These are phyloP conservation scores for Panicum miliaceum DNA, from an alignment of 176 grass and related monocot genomes.

Conservation along the genomic window DNA sequence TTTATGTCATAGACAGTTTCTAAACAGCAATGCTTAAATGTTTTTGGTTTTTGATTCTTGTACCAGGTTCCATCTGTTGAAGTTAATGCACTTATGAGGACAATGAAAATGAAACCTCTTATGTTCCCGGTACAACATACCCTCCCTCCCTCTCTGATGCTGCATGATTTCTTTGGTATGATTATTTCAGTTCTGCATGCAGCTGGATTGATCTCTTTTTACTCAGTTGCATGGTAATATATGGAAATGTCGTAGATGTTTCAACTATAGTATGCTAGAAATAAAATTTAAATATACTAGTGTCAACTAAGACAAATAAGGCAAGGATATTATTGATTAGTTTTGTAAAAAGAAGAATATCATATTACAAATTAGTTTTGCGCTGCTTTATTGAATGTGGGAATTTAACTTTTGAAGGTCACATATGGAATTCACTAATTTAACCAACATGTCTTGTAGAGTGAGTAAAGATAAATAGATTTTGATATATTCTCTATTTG, in stretches of 20 bases:
- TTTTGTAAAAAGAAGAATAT: slow-evolving; percentile 5
- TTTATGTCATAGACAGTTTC: slow-evolving; percentile 31
- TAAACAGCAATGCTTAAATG: slow-evolving; percentile 28
- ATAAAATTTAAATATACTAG: slow-evolving; percentile 14
- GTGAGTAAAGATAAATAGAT: slow-evolving; percentile 5
- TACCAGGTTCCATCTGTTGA: slow-evolving; percentile 89
- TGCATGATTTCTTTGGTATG: slow-evolving; percentile 15
- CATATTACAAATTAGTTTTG: slow-evolving; percentile 22
- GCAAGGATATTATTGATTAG: background rate
- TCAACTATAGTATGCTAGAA: slow-evolving; percentile 19
- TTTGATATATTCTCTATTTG: slow-evolving; percentile 27
- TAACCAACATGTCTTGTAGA: background rate
- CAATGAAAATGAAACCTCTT: slow-evolving; percentile 85
- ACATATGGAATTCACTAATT: slow-evolving; percentile 13
- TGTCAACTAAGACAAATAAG: slow-evolving; percentile 15
- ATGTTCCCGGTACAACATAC: slow-evolving; percentile 77
- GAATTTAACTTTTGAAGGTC: slow-evolving; percentile 23
- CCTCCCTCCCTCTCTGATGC: slow-evolving; percentile 8
- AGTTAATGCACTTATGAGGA: slow-evolving; percentile 96
- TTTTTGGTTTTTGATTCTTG: slow-evolving; percentile 33
- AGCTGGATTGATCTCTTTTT: slow-evolving; percentile 27
- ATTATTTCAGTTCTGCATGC: slow-evolving; percentile 26
- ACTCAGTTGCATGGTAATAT: slow-evolving; percentile 19
- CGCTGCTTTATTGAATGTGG: background rate
- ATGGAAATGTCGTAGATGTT: slow-evolving; percentile 14